Conservation (phyloP, 2,329 filamentous ascomycete genomes). For the Exophiala oligosperma region DNA sequence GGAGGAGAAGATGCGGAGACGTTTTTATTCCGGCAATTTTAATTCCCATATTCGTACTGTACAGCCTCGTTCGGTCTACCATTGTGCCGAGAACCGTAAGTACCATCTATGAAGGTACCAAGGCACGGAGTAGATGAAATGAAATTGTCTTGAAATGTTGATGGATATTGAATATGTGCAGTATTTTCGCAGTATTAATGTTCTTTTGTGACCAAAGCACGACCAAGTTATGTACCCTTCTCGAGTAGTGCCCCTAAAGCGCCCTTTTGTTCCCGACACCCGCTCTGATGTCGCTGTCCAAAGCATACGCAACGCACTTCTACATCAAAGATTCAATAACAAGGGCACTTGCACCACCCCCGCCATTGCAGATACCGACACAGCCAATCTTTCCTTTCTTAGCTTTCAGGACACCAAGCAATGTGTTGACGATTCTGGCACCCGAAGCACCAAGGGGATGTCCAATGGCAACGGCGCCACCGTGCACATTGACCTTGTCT, state of each 20-base stretch:
- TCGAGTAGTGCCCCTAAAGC: background rate
- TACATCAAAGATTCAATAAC: constrained; percentile 70
- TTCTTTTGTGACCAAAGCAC: background rate
- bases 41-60: background rate
- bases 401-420: constrained; percentile 83
- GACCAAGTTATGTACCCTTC: background rate
- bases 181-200: background rate
- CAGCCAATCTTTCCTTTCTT: constrained; percentile 92
- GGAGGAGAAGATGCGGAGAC: background rate
- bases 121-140: background rate
- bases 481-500: constrained; percentile 92
- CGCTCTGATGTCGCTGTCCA: too few relatives aligned
- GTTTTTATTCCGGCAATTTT: background rate
- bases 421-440: constrained; percentile 86
- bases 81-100: background rate
- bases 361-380: constrained; percentile 96
- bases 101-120: background rate
- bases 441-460: constrained; percentile 93
- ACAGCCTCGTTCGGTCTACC: background rate
- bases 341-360: constrained; percentile 89
- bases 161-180: too few relatives aligned
- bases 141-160: too few relatives aligned
- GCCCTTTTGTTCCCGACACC: background rate
- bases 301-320: constrained; percentile 6
- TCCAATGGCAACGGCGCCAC: constrained; percentile 91